Conservation (phyloP, 2,329 filamentous ascomycete genomes). For the Bertia moriformis region DNA sequence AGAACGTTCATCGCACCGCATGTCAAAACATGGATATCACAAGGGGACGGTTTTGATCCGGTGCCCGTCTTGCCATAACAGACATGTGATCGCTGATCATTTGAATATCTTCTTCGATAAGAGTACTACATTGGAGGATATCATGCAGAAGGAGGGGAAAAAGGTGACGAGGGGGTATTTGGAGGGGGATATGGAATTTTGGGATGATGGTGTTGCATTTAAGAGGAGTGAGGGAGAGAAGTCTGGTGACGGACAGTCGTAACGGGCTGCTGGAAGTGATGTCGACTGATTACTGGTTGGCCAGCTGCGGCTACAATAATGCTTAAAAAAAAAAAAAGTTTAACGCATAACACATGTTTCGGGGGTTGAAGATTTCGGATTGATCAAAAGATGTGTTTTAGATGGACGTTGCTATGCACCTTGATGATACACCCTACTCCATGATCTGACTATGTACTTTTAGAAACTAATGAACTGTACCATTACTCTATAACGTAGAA, state of each 20-base stretch:
- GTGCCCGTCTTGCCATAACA: constrained; percentile 46
- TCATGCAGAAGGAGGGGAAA: background rate
- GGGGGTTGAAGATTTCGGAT: too few relatives aligned
- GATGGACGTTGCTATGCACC: too few relatives aligned
- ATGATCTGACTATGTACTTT: too few relatives aligned
- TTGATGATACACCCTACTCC: too few relatives aligned
- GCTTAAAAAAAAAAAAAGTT: too few relatives aligned
- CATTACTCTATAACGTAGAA: too few relatives aligned
- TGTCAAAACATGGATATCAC: constrained; percentile 57
- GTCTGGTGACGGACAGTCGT: background rate
- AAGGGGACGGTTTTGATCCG: constrained; percentile 48
- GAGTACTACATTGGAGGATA: background rate
- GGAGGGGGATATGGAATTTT: background rate
- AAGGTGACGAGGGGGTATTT: background rate
- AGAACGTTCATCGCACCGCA: constrained; percentile 42
- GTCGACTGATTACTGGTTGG: too few relatives aligned
- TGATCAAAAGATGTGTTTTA: too few relatives aligned
- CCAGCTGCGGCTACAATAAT: too few relatives aligned
- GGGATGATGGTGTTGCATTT: background rate
- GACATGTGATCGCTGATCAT: constrained; percentile 53
- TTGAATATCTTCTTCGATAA: constrained; percentile 27
- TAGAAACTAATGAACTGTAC: too few relatives aligned
- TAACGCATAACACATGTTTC: too few relatives aligned
- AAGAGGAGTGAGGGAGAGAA: background rate
- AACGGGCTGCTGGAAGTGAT: too few relatives aligned